phyloP scores from a whole-genome alignment of 805 yeast genomes.

The Schizosaccharomyces japonicus region DNA sequence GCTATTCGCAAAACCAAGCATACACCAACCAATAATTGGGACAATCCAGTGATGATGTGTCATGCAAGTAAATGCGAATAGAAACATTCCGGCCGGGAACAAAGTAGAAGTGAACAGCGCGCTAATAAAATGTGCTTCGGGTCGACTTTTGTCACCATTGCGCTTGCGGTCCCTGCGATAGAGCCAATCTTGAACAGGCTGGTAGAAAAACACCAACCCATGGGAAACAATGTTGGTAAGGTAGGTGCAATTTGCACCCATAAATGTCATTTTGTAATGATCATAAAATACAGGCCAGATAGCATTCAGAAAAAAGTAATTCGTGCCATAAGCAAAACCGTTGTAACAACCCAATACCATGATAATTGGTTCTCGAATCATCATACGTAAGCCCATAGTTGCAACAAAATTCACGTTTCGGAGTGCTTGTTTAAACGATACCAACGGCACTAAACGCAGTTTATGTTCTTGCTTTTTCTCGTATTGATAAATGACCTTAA shows the following conservation, averaged over 20 bases:
- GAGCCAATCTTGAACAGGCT: slow-evolving; percentile 12
- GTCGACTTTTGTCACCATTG: neutral
- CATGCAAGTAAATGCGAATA: neutral
- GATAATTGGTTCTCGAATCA: slow-evolving; percentile 19
- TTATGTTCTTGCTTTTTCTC: neutral
- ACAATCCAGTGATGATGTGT: neutral
- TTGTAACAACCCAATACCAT: slow-evolving; percentile 16
- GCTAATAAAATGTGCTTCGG: slow-evolving; percentile 1
- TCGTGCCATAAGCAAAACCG: slow-evolving; percentile 19
- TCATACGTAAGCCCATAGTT: slow-evolving; percentile 15
- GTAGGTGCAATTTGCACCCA: slow-evolving; percentile 50
- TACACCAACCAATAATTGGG: neutral
- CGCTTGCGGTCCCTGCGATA: neutral
- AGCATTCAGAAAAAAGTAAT: slow-evolving; percentile 46
- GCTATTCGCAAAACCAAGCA: neutral
- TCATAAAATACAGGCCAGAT: slow-evolving; percentile 42
- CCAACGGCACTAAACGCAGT: neutral
- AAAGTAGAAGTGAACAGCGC: neutral
- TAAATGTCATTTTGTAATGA: slow-evolving; percentile 34
- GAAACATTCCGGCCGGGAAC: neutral
- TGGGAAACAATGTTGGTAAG: slow-evolving; percentile 53
- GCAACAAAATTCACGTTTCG: slow-evolving; percentile 2
- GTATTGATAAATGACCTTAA: neutral
- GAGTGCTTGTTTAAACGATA: neutral
- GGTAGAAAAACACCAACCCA: slow-evolving; percentile 28